Evolutionary conservation across 2,329 filamentous ascomycete species (phyloP), one percentile per base, ranked within the genome.

Genomic region (Arthroderma sp.): DNA sequence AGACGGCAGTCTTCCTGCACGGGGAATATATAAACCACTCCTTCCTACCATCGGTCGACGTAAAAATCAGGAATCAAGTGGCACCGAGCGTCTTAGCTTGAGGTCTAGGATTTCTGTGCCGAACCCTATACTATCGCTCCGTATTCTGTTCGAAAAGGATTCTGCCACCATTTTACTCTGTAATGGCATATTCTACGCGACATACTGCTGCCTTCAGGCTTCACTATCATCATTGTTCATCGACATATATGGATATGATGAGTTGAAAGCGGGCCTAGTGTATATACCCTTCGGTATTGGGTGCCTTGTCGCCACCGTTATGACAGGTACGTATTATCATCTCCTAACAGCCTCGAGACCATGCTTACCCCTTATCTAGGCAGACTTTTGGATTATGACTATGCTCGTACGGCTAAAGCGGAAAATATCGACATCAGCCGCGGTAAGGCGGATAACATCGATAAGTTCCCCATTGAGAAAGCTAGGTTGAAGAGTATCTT

Each of bases 121-220:
- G 0, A 67, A 67, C 32, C 63, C 66, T 1, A 37, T 69, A 4
- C 54, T 57, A 4, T 59, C 61, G 3, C 48, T 71, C 5, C 42
- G 33, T 6, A 44, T 44, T 30, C 9, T 44, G 1, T 38, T 38
- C 10, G 33, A 38, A 6, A 44, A 44, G 33, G 38, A 44, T 9
- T 44, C 42, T 6, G 33, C 38, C 11, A 29, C 34, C 22, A 44
- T 44, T 15, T 32, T 44, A 6, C 3, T 44, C 11, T 33, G 37
- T 5, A 36, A 36, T 4, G 37, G 33, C 6, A 44, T 44, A 38
- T 44, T 28, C 42, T 44, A 44, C 22, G 38, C 42, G 10, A 29
- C 38, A 11, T 37, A 33, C 4, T 36, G 42, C 36, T 15, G 28
- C 1, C 8, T 44, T 7, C 33, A 29, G 11, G 34, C 42, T 29